Evolutionary conservation across 148 eudicot species (phyloP).

Genomic region (Oxyria digyna): DNA sequence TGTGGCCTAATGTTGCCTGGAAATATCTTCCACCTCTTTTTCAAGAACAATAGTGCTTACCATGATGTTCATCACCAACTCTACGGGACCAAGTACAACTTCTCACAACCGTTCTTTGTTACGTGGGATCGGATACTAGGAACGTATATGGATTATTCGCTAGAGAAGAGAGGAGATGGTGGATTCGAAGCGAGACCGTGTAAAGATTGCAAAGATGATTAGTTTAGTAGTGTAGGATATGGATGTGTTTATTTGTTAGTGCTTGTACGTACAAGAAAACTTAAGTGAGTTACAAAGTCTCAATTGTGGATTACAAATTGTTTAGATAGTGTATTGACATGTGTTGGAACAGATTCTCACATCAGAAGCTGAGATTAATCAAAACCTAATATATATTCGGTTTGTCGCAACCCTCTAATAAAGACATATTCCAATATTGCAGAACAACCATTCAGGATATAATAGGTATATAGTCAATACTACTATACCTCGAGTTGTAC

Average conservation of each 20-base stretch:
- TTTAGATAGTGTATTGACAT: too few species aligned
- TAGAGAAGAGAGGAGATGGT: conserved; percentile 55
- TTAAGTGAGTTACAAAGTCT: too few species aligned
- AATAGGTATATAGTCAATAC: too few species aligned
- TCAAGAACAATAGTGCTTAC: conserved; percentile 73
- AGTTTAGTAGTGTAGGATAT: neutral
- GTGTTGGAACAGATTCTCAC: too few species aligned
- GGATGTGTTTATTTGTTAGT: neutral
- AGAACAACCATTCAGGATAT: too few species aligned
- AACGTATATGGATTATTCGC: conserved; percentile 81
- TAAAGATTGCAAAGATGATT: neutral
- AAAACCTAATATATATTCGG: too few species aligned
- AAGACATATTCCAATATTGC: too few species aligned
- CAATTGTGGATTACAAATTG: too few species aligned
- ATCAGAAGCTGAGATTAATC: too few species aligned
- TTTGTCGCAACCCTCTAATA: too few species aligned
- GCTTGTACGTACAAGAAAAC: too few species aligned
- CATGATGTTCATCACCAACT: conserved; percentile 97
- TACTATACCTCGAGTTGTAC: too few species aligned
- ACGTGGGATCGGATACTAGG: conserved; percentile 86
- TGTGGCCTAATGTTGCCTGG: conserved; percentile 89
- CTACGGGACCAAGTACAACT: conserved; percentile 78
- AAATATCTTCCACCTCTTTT: conserved; percentile 60
- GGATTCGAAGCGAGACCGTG: conserved; percentile 83
- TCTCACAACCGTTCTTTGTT: conserved; percentile 86